Conservation (phyloP, 1,139 yeast species). For the Taphrina confusa region DNA sequence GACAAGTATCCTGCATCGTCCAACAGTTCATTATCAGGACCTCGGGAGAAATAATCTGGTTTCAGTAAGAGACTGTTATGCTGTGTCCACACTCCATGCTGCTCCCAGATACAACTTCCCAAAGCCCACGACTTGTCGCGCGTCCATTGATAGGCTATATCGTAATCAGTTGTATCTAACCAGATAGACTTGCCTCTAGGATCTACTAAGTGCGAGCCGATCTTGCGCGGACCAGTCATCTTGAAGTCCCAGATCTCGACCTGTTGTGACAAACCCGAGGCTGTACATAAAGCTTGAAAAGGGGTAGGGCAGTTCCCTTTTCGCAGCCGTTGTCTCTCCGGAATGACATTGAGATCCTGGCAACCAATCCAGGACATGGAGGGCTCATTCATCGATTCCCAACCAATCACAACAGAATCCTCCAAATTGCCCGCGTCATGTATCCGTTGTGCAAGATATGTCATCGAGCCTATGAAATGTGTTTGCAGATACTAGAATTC, state of each 20-base stretch:
- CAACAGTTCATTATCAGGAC: constrained; percentile 50
- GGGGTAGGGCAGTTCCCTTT: constrained; percentile 47
- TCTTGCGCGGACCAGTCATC: constrained; percentile 68
- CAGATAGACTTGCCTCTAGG: constrained; percentile 69
- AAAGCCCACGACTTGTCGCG: constrained; percentile 65
- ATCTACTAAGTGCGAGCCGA: constrained; percentile 57
- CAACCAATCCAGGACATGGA: constrained; percentile 49
- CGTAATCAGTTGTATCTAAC: constrained; percentile 51
- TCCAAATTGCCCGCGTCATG: constrained; percentile 58
- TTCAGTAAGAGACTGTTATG: constrained; percentile 49
- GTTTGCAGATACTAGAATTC: constrained; percentile 60
- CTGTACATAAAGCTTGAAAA: constrained; percentile 51
- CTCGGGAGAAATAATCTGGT: constrained; percentile 55
- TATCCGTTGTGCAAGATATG: constrained; percentile 58
- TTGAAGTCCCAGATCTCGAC: constrained; percentile 68
- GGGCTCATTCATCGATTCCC: constrained; percentile 89
- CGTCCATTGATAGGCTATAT: constrained; percentile 70
- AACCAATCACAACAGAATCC: constrained; percentile 61
- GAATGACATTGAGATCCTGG: constrained; percentile 41
- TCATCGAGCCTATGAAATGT: constrained; percentile 61
- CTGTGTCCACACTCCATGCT: constrained; percentile 72
- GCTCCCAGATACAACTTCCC: constrained; percentile 78
- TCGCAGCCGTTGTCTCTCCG: constrained; percentile 42
- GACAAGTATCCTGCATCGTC: constrained; percentile 60
- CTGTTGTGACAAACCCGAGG: constrained; percentile 68